Evolutionary conservation across 441 rosid genomes (phyloP), one percentile per base, ranked within the genome.

Genomic region (Populus trichocarpa): DNA sequence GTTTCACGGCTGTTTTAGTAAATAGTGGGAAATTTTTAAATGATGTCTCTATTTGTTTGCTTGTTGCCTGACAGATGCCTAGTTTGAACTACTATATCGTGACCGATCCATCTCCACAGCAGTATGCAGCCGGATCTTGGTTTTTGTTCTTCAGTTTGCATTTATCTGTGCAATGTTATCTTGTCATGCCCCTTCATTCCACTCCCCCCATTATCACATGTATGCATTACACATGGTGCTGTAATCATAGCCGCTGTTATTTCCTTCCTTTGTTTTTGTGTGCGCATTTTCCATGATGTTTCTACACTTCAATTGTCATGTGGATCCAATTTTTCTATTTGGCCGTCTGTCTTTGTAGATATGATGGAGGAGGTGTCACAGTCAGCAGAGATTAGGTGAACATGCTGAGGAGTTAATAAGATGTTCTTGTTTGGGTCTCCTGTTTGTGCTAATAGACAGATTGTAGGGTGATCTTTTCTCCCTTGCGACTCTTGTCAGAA

Each of bases 1-100:
- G 33, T 59, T 38, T 28, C 14, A 8, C 32, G 64, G 22, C 25
- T 59, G 30, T 36, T 65, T 26, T 69, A 23, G 70, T 59, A 7
- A 8, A 8, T 38, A 9, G 26, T 61, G 33, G 6, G 2, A 73
- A 32, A 23, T 36, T 53, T 20, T 32, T 42, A 72, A 79, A 61
- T 75, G 70, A 70, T 69, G 38, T 57, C 25, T 38, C 26, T 63
- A 20, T 38, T 77, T 66, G 53, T 63, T 32, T 73, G 4, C 53
- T 68, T 80, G 71, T 75, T 65, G 72, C 74, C 33, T 78, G 50
- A 63, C 85, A 86, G 87, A 83, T 84, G 86, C 82, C 25, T 83
- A 80, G 79, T 42, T 28, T 40, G 63, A 65, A 25, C 72, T 73
- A 72, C 65, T 22, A 20, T 26, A 63, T 63, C 22, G 36, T 46